phyloP scores from a whole-genome alignment of 208 protist species.

The Trypanosoma conorhini region DNA sequence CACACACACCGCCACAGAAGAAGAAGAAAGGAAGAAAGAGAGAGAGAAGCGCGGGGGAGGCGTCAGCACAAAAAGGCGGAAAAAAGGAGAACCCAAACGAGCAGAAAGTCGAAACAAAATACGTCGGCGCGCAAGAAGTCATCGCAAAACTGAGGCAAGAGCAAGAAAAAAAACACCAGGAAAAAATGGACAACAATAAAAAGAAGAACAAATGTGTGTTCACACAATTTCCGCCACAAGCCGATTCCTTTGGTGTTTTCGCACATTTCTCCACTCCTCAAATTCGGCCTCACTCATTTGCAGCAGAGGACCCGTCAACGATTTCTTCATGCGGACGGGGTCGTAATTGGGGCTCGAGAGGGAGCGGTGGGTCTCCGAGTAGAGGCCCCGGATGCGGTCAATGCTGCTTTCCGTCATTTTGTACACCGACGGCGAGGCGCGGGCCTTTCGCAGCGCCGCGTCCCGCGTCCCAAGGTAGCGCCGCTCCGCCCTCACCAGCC shows the following conservation, averaged over 20 bases:
- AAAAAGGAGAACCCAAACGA: background rate
- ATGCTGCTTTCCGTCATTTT: constrained; percentile 63
- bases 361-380: constrained; percentile 75
- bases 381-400: constrained; percentile 57
- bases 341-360: constrained; percentile 84
- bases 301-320: constrained; percentile 60
- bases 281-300: constrained; percentile 73
- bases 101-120: background rate
- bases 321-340: constrained; percentile 80
- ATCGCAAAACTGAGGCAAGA: constrained; percentile 14
- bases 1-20: background rate
- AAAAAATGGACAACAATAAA: too few species aligned
- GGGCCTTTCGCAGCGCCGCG: constrained; percentile 33
- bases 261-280: constrained; percentile 59
- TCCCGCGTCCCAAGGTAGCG: constrained; percentile 68
- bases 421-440: constrained; percentile 42
- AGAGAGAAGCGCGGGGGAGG: background rate
- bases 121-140: background rate
- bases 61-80: constrained; percentile 2
- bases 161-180: too few species aligned
- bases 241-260: constrained; percentile 52
- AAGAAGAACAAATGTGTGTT: background rate
- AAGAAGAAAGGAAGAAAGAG: constrained; percentile 15
- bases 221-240: constrained; percentile 45
- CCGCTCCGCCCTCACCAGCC: constrained; percentile 70